Percentiles rank a stretch among this genome's conserved stretches.
Conservation (phyloP, 305 asterid genomes). For the Fraxinus angustifolia region DNA sequence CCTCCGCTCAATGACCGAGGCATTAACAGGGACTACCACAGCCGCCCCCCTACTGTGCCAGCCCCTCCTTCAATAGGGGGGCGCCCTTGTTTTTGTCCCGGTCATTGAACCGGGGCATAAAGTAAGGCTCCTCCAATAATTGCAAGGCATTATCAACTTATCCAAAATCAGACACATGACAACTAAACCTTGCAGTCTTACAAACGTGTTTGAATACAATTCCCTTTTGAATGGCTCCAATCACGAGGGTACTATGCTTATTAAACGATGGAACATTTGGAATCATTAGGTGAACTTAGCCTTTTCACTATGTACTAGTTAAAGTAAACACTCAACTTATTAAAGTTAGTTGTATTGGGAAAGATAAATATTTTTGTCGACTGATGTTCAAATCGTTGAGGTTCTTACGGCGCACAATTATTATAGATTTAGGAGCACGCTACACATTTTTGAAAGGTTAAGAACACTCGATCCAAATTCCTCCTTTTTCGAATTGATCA, state of each 20-base stretch:
- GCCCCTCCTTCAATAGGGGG: too few relatives aligned
- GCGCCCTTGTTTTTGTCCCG: too few relatives aligned
- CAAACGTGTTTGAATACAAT: conserved; percentile 27
- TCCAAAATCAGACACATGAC: conserved; percentile 22
- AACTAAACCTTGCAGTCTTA: background rate
- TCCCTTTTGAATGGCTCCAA: conserved; percentile 26
- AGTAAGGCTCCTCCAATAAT: background rate
- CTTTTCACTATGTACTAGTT: background rate
- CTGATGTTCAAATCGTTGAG: too few relatives aligned
- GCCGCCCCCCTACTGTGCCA: too few relatives aligned
- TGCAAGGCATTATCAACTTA: conserved; percentile 24
- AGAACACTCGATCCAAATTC: too few relatives aligned
- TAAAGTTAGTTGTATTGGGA: background rate
- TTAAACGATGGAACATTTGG: background rate
- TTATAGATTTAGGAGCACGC: background rate
- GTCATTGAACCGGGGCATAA: too few relatives aligned
- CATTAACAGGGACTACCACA: too few relatives aligned
- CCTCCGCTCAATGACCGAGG: too few relatives aligned
- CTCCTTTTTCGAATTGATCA: too few relatives aligned
- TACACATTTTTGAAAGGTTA: background rate
- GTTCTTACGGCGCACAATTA: background rate
- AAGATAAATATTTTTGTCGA: background rate
- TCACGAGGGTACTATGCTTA: conserved; percentile 25
- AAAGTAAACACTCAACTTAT: background rate
- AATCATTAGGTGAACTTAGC: conserved; percentile 30